These are phyloP conservation scores for Cystofilobasidium macerans DNA, from an alignment of 768 basidiomycete species.

Conservation along the genomic window DNA sequence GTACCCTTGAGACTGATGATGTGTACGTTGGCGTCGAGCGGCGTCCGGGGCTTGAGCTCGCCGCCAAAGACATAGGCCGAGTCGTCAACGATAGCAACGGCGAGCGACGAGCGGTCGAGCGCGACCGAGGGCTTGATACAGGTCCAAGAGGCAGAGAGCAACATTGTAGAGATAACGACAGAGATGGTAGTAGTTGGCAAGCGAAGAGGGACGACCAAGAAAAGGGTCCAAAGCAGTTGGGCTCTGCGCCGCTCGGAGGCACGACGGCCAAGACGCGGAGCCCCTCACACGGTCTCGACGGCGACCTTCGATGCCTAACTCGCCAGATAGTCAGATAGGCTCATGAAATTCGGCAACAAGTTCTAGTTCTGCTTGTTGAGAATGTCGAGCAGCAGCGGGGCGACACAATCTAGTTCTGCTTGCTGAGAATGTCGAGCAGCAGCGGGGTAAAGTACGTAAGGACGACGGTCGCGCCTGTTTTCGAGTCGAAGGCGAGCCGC, in stretches of 20 bases:
- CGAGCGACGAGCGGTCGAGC: slow-evolving; percentile 42
- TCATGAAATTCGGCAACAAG: no score
- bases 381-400: slow-evolving; percentile 79
- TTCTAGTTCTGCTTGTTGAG: slow-evolving; percentile 36
- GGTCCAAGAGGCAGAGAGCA: slow-evolving; percentile 14
- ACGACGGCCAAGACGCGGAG: no score
- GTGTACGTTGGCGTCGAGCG: slow-evolving; percentile 38
- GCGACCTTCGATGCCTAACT: no score
- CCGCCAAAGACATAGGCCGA: slow-evolving; percentile 42
- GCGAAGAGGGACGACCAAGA: no score
- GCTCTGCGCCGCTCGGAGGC: no score
- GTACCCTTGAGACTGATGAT: slow-evolving; percentile 27
- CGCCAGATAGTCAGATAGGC: no score
- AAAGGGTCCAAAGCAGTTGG: no score
- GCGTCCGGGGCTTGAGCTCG: slow-evolving; percentile 42
- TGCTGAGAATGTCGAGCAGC: slow-evolving; percentile 57
- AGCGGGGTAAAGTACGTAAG: slow-evolving; percentile 93
- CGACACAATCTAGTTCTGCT: slow-evolving; percentile 45
- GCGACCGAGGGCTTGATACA: slow-evolving; percentile 6
- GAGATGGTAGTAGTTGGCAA: no score
- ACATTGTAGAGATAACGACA: no score
- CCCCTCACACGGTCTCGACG: no score
- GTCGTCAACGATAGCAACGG: slow-evolving; percentile 36
- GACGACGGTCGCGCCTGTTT: slow-evolving; percentile 71
- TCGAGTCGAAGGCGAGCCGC: neutral